Percentiles rank a stretch among this genome's conserved stretches.
Evolutionary conservation across 441 rosid genomes (phyloP).

Genomic region (Pelargonium cotyledonis): DNA sequence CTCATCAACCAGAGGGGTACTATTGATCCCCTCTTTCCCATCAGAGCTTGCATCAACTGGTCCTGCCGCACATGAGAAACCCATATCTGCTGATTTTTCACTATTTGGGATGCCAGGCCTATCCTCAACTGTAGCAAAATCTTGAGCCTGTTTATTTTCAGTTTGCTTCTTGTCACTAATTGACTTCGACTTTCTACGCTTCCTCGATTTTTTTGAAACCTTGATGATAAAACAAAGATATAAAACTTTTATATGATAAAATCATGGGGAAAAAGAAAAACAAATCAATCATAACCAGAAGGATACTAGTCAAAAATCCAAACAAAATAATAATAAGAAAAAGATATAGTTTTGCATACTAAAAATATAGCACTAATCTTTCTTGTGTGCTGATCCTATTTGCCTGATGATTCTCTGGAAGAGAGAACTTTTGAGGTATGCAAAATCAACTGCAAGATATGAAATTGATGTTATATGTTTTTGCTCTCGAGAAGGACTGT

Average conservation of each 20-base stretch:
- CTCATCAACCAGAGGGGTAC: conserved; percentile 27
- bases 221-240: conserved; percentile 31
- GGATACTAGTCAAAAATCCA: background rate
- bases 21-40: conserved; percentile 25
- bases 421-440: background rate
- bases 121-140: conserved; percentile 32
- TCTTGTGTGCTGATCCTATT: background rate
- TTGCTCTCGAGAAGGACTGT: background rate
- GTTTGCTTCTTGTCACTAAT: conserved; percentile 33
- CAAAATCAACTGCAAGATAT: background rate
- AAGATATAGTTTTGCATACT: background rate
- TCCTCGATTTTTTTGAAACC: conserved; percentile 88
- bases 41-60: conserved; percentile 30
- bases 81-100: conserved; percentile 27
- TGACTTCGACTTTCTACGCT: conserved; percentile 50
- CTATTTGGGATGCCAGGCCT: conserved; percentile 28
- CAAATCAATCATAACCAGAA: background rate
- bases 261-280: background rate
- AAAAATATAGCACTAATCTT: background rate
- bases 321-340: background rate
- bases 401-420: background rate
- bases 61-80: conserved; percentile 27
- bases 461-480: background rate
- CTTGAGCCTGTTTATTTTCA: conserved; percentile 35
- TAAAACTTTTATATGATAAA: background rate